Base-by-base conservation (phyloP, 192 early-diverging fungal genomes). In the Paraglomus occultum region DNA sequence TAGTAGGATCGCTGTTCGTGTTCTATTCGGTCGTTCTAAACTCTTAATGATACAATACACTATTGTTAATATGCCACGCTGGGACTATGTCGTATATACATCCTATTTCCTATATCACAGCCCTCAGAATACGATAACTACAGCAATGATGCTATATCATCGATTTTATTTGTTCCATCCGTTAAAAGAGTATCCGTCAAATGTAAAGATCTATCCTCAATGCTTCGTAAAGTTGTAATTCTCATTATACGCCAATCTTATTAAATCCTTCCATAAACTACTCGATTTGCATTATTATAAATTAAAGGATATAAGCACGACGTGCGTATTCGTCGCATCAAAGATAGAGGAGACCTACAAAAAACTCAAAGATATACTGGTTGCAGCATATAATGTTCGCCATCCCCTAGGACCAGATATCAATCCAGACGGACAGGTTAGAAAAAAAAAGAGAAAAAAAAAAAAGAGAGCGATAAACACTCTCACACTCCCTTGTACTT, bases 321-420 rank as follows among this genome's bases (percentile, higher is more conserved):
- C 91, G 5, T 91, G 89, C 65, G 67, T 94, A 20, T 91, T 93
- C 73, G 89, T 94, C 1, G 90, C 90, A 4, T 89, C 86, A 50
- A 95, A 95, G 66, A 89, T 94, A 64, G 92, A 95, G 57, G 93
- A 95, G 54, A 94, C 92, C 0, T 86, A 89, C 51, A 95, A 95
- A 64, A 90, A 89, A 61, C 76, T 91, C 20, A 87, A 89, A 61
- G 93, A 95, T 64, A 89, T 95, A 6, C 79, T 91, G 49, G 79
- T 90, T 4, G 84, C 80, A 39, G 84, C 85, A 0, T 86, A 85
- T 44, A 73, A 76, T 40, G 73, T 84, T n/a, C 60, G 75, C 42
- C 76, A 83, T 49, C 81, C 85, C 1, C 74, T 80, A 7, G 74
- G 73, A 14, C 67, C 82, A 40, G 84, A 88, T 69, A 75, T 83